phyloP scores from a whole-genome alignment of 2,329 filamentous ascomycete species.

The Cercospora nicotianae region DNA sequence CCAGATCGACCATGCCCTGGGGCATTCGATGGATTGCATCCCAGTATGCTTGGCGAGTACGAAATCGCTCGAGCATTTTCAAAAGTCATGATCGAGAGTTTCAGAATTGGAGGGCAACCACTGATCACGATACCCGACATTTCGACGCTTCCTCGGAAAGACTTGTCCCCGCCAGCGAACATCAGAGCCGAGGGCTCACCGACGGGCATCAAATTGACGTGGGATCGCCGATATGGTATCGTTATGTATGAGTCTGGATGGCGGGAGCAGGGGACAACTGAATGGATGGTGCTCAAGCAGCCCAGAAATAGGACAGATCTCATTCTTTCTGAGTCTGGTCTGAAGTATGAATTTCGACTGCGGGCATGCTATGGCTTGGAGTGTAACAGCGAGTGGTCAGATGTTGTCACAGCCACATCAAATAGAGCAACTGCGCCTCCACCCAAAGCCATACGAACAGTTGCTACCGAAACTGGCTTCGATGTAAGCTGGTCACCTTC shows the following conservation, averaged over 20 bases:
- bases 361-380: constrained; percentile 9
- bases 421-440: not conserved
- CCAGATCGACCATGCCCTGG: constrained; percentile 32
- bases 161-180: constrained; percentile 1
- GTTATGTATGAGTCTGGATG: not conserved
- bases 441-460: not conserved
- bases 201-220: constrained; percentile 6
- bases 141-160: not conserved
- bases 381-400: constrained; percentile 5
- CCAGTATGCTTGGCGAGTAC: constrained; percentile 45
- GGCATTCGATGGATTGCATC: constrained; percentile 48
- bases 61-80: constrained; percentile 47
- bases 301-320: not conserved
- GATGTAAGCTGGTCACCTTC: not conserved
- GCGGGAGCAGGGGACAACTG: not conserved
- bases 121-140: not conserved
- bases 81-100: not conserved
- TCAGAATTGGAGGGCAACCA: not conserved
- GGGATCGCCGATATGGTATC: constrained; percentile 10
- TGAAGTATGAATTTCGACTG: constrained; percentile 4
- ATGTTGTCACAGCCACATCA: not conserved
- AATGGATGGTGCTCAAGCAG: not conserved
- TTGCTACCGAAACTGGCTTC: not conserved
- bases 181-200: constrained; percentile 3
- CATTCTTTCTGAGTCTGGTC: not conserved